These are phyloP conservation scores for Phaseolus lunatus DNA, from an alignment of 306 rosid genomes.

Conservation along the genomic window DNA sequence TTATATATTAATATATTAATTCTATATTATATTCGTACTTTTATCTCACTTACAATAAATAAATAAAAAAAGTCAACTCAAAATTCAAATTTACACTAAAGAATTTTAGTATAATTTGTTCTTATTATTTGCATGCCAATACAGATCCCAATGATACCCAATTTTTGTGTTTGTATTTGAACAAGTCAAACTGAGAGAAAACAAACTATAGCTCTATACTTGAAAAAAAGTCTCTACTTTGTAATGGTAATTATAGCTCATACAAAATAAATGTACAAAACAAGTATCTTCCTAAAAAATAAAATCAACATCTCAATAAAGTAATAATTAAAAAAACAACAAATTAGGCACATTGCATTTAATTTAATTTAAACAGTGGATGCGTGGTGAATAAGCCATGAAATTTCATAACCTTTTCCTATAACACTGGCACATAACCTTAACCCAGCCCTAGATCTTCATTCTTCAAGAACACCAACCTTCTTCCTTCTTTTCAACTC, in stretches of 20 bases:
- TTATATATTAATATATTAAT: no score
- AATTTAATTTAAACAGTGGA: neutral
- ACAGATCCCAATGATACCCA: no score
- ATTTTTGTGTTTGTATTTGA: neutral
- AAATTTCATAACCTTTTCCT: neutral
- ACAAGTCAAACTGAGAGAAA: no score
- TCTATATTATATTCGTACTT: no score
- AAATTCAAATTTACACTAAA: neutral
- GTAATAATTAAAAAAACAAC: neutral
- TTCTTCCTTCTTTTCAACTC: slow-evolving; percentile 1
- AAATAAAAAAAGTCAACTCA: neutral
- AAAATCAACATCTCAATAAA: neutral
- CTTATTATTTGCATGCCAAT: neutral
- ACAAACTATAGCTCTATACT: neutral
- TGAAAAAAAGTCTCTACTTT: neutral
- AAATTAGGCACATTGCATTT: neutral
- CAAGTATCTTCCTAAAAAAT: neutral
- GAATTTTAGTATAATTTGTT: neutral
- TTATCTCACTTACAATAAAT: no score
- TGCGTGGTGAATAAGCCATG: slow-evolving; percentile 35
- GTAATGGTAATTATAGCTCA: neutral
- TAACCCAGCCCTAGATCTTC: slow-evolving; percentile 36
- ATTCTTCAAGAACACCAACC: slow-evolving; percentile 5
- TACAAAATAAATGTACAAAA: neutral
- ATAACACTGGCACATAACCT: neutral